Percentiles rank a stretch among this genome's conserved stretches.
Conservation (phyloP, 2,329 filamentous ascomycete genomes). For the Dactylellina sp. region DNA sequence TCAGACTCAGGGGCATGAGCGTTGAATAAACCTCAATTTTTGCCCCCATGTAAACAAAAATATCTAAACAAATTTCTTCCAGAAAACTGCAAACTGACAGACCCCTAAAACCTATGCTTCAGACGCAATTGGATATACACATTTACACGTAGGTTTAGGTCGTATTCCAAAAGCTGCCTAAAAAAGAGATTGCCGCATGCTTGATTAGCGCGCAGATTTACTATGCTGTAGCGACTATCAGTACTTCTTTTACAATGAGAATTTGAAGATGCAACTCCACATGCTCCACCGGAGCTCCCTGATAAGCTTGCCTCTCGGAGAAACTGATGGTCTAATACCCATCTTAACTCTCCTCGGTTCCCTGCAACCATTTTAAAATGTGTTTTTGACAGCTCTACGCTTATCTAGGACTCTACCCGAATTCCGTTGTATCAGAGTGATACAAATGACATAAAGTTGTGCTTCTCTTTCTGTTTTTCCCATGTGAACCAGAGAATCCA, state of each 20-base stretch:
- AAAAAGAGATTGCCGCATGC: not conserved
- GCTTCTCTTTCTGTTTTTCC: constrained; percentile 7
- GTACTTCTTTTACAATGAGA: not conserved
- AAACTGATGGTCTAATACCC: constrained; percentile 18
- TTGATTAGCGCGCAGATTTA: constrained; percentile 19
- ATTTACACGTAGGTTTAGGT: no score
- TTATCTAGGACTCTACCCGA: constrained; percentile 12
- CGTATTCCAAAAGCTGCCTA: constrained; percentile 6
- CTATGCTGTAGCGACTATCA: constrained; percentile 6
- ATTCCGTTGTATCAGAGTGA: constrained; percentile 45
- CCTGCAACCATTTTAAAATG: constrained; percentile 24
- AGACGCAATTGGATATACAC: no score
- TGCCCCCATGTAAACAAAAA: no score
- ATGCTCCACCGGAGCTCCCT: constrained; percentile 16
- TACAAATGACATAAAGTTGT: constrained; percentile 47
- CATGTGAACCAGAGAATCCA: constrained; percentile 25
- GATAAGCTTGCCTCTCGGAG: constrained; percentile 21
- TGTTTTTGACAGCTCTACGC: constrained; percentile 11
- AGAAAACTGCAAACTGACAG: no score
- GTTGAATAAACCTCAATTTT: no score
- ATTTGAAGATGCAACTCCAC: constrained; percentile 25
- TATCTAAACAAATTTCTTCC: no score
- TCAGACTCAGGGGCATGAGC: no score
- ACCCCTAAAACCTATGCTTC: no score
- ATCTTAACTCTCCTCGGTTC: constrained; percentile 42